Percentiles rank a stretch among this genome's conserved stretches.
These are phyloP conservation scores for Xylariaceae sp. DNA, from an alignment of 2,329 filamentous ascomycete species.

Conservation along the genomic window DNA sequence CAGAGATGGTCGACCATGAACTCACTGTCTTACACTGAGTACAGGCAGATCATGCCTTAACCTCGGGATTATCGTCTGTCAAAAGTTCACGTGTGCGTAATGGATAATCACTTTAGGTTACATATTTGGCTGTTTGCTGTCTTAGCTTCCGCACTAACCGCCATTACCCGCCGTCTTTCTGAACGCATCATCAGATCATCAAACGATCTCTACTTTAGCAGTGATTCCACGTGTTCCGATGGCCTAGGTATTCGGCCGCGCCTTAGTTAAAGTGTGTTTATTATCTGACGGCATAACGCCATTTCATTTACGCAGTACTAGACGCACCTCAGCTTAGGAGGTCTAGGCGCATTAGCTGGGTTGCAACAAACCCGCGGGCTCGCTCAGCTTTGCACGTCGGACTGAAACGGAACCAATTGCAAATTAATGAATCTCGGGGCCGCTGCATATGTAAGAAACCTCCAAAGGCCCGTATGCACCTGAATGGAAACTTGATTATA, in stretches of 20 bases:
- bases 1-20: neutral
- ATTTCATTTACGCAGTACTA: neutral
- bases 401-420: conserved; percentile 6
- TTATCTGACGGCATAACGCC: too few species aligned
- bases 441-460: conserved; percentile 14
- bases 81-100: neutral
- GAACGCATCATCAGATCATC: conserved; percentile 9
- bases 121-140: conserved; percentile 1
- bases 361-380: neutral
- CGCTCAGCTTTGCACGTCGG: neutral
- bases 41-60: neutral
- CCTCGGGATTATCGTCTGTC: neutral
- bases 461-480: conserved; percentile 5
- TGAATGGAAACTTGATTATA: conserved; percentile 10
- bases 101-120: neutral
- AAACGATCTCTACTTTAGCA: neutral
- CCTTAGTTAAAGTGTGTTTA: too few species aligned
- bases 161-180: conserved; percentile 1
- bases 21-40: neutral
- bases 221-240: neutral
- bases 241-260: too few species aligned
- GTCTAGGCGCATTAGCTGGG: neutral
- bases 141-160: conserved; percentile 17
- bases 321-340: neutral
- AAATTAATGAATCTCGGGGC: conserved; percentile 15